Percentiles rank a stretch among this genome's conserved stretches.
phyloP scores from a whole-genome alignment of 2,329 filamentous ascomycete genomes.

The Fusarium sp. region DNA sequence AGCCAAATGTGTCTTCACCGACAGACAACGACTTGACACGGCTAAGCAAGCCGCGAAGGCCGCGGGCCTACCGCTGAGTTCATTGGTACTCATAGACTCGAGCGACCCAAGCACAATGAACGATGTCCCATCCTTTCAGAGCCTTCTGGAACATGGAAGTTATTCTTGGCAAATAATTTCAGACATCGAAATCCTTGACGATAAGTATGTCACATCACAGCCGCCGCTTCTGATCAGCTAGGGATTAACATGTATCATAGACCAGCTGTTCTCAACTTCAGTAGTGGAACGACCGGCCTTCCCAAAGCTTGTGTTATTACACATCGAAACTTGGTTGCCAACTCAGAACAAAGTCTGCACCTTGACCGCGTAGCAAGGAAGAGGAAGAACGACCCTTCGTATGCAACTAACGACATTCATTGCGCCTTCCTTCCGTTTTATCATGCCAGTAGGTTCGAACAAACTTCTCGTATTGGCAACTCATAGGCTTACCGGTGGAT shows the following conservation, averaged over 20 bases:
- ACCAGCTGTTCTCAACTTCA: constrained; percentile 13
- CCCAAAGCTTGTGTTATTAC: constrained; percentile 15
- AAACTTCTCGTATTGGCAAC: no score
- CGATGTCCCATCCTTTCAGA: background rate
- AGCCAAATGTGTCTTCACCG: constrained; percentile 21
- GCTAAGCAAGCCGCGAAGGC: background rate
- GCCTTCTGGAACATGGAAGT: background rate
- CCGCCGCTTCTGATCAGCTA: no score
- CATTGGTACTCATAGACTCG: background rate
- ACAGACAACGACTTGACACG: constrained; percentile 2
- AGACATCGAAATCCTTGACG: background rate
- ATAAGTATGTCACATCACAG: background rate
- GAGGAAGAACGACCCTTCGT: background rate
- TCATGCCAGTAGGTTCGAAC: constrained; percentile 13
- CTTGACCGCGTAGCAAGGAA: background rate
- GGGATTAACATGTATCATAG: background rate
- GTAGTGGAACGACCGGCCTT: constrained; percentile 12
- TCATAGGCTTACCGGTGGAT: fast-evolving
- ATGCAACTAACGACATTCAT: constrained; percentile 1
- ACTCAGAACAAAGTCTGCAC: constrained; percentile 18
- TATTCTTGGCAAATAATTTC: constrained; percentile 7
- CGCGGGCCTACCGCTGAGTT: background rate
- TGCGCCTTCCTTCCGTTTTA: constrained; percentile 17
- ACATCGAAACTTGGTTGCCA: constrained; percentile 18
- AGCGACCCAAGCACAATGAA: no score